phyloP scores from a whole-genome alignment of 192 early-diverging fungal genomes.

The Umbelopsis sp. region DNA sequence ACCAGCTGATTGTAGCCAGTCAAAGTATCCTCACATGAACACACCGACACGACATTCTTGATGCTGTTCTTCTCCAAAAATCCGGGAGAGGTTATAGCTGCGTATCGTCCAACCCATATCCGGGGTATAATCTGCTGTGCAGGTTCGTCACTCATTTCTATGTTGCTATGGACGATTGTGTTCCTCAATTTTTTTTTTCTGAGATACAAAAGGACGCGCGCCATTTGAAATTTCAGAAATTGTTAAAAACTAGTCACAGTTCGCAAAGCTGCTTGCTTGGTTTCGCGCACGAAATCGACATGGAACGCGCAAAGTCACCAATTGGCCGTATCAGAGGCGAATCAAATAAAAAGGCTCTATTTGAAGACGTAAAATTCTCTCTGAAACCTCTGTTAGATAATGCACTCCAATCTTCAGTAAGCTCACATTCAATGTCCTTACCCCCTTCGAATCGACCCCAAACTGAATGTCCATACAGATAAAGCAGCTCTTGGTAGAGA shows the following conservation, averaged over 20 bases:
- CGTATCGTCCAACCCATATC: conserved; percentile 33
- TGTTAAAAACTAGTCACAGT: not conserved
- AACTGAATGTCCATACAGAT: not conserved
- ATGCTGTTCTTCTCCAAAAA: conserved; percentile 38
- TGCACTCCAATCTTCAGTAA: not conserved
- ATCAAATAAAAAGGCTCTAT: not conserved
- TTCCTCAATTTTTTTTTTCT: not conserved
- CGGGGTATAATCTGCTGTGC: conserved; percentile 31
- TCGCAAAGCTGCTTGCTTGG: not conserved
- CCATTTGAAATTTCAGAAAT: not conserved
- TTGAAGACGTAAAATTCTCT: not conserved
- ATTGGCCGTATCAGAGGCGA: conserved; percentile 9
- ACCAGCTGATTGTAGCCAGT: conserved; percentile 7
- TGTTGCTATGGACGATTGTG: not conserved
- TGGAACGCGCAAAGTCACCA: conserved; percentile 8
- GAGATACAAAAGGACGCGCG: not conserved
- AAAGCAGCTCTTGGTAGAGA: not conserved
- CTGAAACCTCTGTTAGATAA: not conserved
- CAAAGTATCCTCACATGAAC: conserved; percentile 17
- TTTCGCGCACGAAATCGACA: conserved; percentile 3
- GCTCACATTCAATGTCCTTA: not conserved
- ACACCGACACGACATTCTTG: conserved; percentile 28
- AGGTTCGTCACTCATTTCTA: conserved; percentile 4
- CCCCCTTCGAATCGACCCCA: not conserved
- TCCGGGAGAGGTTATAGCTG: conserved; percentile 21